These are phyloP conservation scores for Termitomyces sp. DNA, from an alignment of 768 basidiomycete genomes.

Conservation along the genomic window DNA sequence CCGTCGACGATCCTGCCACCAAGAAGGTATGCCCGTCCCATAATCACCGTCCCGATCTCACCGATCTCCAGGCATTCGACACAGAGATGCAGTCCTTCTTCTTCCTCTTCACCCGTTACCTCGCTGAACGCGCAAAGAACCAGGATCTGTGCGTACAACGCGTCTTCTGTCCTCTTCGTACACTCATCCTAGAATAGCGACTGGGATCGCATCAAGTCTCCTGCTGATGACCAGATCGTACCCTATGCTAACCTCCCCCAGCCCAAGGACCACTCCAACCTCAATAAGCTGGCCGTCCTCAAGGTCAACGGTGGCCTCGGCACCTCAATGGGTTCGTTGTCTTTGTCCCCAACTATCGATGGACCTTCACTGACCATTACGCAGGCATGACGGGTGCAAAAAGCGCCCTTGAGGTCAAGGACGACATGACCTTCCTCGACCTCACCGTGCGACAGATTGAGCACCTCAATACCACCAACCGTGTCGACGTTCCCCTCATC, in stretches of 20 bases:
- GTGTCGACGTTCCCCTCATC: slow-evolving; percentile 92
- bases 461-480: slow-evolving; percentile 82
- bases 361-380: slow-evolving; percentile 1
- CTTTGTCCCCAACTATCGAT: background rate
- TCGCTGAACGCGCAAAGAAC: slow-evolving; percentile 81
- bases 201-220: slow-evolving; percentile 88
- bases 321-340: slow-evolving; percentile 72
- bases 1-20: slow-evolving; percentile 71
- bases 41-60: slow-evolving; percentile 7
- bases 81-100: slow-evolving; percentile 97
- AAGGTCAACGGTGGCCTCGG: slow-evolving; percentile 94
- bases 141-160: slow-evolving; percentile 67
- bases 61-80: slow-evolving; percentile 67
- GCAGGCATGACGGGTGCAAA: slow-evolving; percentile 83
- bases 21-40: slow-evolving; percentile 57
- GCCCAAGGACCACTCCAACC: slow-evolving; percentile 51
- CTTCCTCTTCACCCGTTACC: slow-evolving; percentile 92
- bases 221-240: slow-evolving; percentile 79
- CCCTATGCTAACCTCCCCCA: slow-evolving; percentile 71
- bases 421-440: slow-evolving; percentile 97
- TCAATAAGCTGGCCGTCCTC: slow-evolving; percentile 92
- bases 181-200: slow-evolving; percentile 40
- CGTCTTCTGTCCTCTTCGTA: slow-evolving; percentile 1
- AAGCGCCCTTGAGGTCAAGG: slow-evolving; percentile 91
- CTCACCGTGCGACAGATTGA: slow-evolving; percentile 92